Conservation (phyloP, 306 rosid genomes). For the Castanea mollissima region DNA sequence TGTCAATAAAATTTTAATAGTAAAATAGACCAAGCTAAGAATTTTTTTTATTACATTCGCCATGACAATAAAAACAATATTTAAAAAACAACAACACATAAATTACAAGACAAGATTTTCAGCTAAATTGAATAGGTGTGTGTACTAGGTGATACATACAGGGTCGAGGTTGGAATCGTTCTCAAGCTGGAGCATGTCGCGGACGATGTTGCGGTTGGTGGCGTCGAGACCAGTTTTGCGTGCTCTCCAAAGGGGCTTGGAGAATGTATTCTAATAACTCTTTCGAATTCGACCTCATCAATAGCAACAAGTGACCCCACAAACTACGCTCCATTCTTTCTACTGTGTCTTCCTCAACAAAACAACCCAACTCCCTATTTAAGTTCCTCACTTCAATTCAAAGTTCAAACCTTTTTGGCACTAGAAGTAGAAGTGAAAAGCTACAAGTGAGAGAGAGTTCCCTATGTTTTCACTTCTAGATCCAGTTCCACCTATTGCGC, state of each 20-base stretch:
- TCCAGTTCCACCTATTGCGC: too few relatives aligned
- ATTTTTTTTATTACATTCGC: too few relatives aligned
- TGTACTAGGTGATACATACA: constrained; percentile 22
- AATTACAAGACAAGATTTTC: neutral
- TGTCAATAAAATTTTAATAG: too few relatives aligned
- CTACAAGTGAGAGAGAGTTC: too few relatives aligned
- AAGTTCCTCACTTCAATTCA: neutral
- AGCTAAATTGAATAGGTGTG: neutral
- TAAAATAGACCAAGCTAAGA: too few relatives aligned
- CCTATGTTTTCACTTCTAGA: too few relatives aligned
- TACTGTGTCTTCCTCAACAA: too few relatives aligned
- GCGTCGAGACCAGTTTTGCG: constrained; percentile 55
- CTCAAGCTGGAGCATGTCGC: constrained; percentile 61
- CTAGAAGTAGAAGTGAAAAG: too few relatives aligned
- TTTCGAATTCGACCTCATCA: constrained; percentile 57
- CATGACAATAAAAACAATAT: too few relatives aligned
- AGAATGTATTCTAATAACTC: constrained; percentile 69
- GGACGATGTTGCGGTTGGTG: constrained; percentile 50
- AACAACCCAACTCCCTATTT: neutral
- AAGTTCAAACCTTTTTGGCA: neutral
- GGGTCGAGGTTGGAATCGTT: constrained; percentile 68
- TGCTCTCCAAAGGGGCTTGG: constrained; percentile 64
- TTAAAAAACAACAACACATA: neutral
- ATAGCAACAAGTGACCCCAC: constrained; percentile 55
- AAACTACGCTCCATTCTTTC: constrained; percentile 46